Conservation (phyloP, 768 basidiomycete species). For the Cystofilobasidium bisporidii region DNA sequence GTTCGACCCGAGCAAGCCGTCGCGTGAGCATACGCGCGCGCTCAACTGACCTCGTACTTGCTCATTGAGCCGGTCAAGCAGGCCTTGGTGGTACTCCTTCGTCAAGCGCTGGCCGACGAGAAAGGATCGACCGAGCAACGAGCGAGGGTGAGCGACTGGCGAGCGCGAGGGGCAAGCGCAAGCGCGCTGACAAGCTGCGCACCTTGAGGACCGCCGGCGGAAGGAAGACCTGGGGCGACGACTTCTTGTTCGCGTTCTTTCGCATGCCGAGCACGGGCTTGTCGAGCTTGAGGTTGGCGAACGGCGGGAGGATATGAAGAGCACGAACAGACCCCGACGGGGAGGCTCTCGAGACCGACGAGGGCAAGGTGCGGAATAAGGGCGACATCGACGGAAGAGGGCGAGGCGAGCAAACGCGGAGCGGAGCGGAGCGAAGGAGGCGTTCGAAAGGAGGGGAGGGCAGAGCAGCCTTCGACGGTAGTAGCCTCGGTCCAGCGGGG, state of each 20-base stretch:
- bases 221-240: slow-evolving; percentile 6
- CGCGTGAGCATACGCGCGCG: neutral
- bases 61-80: slow-evolving; percentile 65
- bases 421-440: neutral
- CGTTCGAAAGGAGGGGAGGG: too few relatives aligned
- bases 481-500: too few relatives aligned
- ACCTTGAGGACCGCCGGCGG: neutral
- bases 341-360: neutral
- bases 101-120: neutral
- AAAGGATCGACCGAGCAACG: neutral
- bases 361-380: neutral
- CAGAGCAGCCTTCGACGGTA: too few relatives aligned
- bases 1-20: too few relatives aligned
- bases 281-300: neutral
- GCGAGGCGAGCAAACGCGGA: neutral
- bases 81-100: slow-evolving; percentile 71
- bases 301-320: slow-evolving; percentile 11
- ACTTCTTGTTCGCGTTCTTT: neutral
- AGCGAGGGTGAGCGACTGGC: neutral
- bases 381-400: neutral
- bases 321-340: neutral
- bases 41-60: slow-evolving; percentile 54
- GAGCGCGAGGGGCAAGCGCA: too few relatives aligned
- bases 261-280: neutral
- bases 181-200: neutral